A percentile compares a stretch with the other conserved stretches of the same genome.
Evolutionary conservation across 257 asterid species (phyloP).

Genomic region (Fraxinus excelsior): DNA sequence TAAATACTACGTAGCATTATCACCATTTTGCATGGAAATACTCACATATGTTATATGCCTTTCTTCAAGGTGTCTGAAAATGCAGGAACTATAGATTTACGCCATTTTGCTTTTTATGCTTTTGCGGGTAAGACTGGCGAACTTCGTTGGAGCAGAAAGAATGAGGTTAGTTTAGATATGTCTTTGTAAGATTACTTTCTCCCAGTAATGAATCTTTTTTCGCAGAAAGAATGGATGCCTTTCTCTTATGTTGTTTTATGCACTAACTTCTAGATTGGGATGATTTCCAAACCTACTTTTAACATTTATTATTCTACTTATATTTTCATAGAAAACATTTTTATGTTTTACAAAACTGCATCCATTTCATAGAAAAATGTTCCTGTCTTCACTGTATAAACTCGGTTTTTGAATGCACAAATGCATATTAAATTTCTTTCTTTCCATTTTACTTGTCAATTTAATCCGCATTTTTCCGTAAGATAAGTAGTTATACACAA

Average conservation of each 20-base stretch:
- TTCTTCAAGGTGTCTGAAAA: constrained; percentile 61
- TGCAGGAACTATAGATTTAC: constrained; percentile 75
- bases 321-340: not conserved
- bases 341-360: not conserved
- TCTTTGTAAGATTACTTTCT: constrained; percentile 6
- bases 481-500: not conserved
- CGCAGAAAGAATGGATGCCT: no score
- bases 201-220: constrained; percentile 1
- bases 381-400: not conserved
- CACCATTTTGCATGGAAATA: not conserved
- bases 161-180: constrained; percentile 51
- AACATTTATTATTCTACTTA: not conserved
- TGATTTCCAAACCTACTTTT: not conserved
- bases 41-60: constrained; percentile 21
- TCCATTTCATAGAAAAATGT: not conserved
- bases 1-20: not conserved
- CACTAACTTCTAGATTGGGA: not conserved
- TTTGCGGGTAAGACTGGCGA: constrained; percentile 90
- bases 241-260: constrained; percentile 1
- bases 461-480: no score
- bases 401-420: not conserved
- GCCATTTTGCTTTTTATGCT: constrained; percentile 92
- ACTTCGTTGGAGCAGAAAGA: constrained; percentile 85
- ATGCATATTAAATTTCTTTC: not conserved
- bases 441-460: not conserved